Evolutionary conservation across 352 stramenopile genomes (phyloP).

Genomic region (Pythium biforme): DNA sequence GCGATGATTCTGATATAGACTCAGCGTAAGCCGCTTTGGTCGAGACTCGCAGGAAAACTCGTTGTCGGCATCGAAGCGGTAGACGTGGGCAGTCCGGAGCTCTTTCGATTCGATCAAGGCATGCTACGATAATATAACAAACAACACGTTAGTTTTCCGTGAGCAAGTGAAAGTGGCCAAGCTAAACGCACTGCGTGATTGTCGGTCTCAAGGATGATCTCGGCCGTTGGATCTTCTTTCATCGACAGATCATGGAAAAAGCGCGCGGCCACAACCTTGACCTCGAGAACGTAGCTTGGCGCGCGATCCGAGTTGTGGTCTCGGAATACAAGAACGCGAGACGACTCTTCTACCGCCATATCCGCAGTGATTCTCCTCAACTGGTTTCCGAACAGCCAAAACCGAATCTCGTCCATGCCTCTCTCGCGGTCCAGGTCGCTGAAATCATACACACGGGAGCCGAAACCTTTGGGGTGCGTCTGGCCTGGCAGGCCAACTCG

Average conservation of each 20-base stretch:
- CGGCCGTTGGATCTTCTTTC: constrained; percentile 53
- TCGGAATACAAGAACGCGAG: constrained; percentile 76
- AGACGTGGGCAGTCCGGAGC: constrained; percentile 74
- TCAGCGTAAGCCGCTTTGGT: constrained; percentile 68
- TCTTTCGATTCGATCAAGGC: constrained; percentile 60
- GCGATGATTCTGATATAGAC: constrained; percentile 60
- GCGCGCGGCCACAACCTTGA: constrained; percentile 80
- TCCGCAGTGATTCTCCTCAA: constrained; percentile 65
- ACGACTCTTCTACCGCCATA: constrained; percentile 77
- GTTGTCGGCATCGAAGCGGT: constrained; percentile 78
- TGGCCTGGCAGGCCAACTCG: constrained; percentile 50
- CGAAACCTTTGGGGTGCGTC: constrained; percentile 51
- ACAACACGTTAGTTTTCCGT: background rate
- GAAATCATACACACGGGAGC: constrained; percentile 82
- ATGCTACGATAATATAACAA: constrained; percentile 6
- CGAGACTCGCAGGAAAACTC: constrained; percentile 67
- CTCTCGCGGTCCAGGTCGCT: constrained; percentile 78
- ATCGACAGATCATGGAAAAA: constrained; percentile 62
- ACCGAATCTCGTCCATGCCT: constrained; percentile 67
- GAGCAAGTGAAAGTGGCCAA: background rate
- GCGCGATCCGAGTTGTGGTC: constrained; percentile 53
- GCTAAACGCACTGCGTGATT: constrained; percentile 45
- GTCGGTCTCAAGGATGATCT: constrained; percentile 65
- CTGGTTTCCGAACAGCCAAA: constrained; percentile 70
- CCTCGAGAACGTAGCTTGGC: constrained; percentile 75